Evolutionary conservation across 139 green algal genomes (phyloP).

Genomic region (Bryopsis sp.): DNA sequence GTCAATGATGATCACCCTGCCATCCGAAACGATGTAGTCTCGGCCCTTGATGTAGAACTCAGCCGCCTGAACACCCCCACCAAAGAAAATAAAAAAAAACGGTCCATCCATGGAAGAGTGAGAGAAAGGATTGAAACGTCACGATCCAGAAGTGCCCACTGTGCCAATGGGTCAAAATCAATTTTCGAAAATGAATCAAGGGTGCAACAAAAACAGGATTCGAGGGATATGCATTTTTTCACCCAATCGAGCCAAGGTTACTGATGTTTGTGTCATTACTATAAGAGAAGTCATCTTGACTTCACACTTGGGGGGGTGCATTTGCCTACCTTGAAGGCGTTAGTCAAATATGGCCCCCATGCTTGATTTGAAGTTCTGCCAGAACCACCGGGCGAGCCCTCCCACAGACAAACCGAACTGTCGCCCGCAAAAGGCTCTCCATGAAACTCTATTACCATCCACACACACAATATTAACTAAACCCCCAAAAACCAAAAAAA

Average conservation of each 20-base stretch:
- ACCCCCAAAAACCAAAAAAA: background rate
- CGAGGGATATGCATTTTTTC: too few relatives aligned
- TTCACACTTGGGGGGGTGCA: background rate
- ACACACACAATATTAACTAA: background rate
- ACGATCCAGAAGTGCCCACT: too few relatives aligned
- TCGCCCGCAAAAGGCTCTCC: background rate
- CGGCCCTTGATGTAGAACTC: slow-evolving; percentile 79
- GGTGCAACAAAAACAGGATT: too few relatives aligned
- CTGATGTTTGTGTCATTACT: too few relatives aligned
- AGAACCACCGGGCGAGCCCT: background rate
- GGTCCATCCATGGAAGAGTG: too few relatives aligned
- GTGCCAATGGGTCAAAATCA: too few relatives aligned
- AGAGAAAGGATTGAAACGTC: too few relatives aligned
- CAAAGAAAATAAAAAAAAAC: too few relatives aligned
- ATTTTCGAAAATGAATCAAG: too few relatives aligned
- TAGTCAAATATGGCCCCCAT: slow-evolving; percentile 77
- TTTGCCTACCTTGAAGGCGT: slow-evolving; percentile 45
- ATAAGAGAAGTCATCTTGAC: background rate
- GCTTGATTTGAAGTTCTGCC: too few relatives aligned
- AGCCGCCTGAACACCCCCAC: slow-evolving; percentile 91
- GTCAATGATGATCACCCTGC: slow-evolving; percentile 82
- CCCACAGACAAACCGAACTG: slow-evolving; percentile 11
- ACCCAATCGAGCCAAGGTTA: too few relatives aligned
- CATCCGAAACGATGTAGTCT: slow-evolving; percentile 89
- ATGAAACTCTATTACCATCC: background rate